phyloP scores from a whole-genome alignment of 2,329 filamentous ascomycete genomes.

The Penicillium sp. region DNA sequence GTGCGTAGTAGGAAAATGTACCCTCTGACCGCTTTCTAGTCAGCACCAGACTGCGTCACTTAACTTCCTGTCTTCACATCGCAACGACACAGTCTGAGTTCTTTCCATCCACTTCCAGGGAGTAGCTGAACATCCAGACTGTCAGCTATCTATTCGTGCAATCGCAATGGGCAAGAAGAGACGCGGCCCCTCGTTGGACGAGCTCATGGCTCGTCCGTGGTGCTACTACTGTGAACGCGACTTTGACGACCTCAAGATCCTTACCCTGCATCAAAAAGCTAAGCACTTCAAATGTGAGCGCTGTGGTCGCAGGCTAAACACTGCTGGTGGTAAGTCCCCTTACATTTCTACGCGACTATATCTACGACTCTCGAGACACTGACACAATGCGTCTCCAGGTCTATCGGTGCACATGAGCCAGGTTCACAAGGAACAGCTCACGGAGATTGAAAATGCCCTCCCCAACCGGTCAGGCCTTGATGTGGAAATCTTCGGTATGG shows the following conservation, averaged over 20 bases:
- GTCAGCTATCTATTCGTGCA: not conserved
- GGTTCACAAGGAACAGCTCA: constrained; percentile 93
- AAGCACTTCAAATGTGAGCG: constrained; percentile 98
- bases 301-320: constrained; percentile 87
- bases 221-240: constrained; percentile 99
- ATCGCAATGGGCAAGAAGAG: constrained; percentile 84
- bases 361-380: constrained; percentile 1
- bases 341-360: not conserved
- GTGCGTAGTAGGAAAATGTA: not conserved
- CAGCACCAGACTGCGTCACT: constrained; percentile 13
- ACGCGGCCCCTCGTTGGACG: constrained; percentile 84
- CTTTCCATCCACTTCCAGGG: not conserved
- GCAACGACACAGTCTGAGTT: not conserved
- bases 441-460: constrained; percentile 88
- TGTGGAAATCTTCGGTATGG: constrained; percentile 97
- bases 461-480: constrained; percentile 84
- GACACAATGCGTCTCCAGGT: constrained; percentile 59
- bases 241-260: constrained; percentile 95
- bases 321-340: constrained; percentile 77
- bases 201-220: constrained; percentile 86
- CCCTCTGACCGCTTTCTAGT: constrained; percentile 13
- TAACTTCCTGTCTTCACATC: not conserved
- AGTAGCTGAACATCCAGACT: not conserved
- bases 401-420: constrained; percentile 97
- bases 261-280: constrained; percentile 97